phyloP scores from a whole-genome alignment of 768 basidiomycete species.

The Pisolithus sp. region DNA sequence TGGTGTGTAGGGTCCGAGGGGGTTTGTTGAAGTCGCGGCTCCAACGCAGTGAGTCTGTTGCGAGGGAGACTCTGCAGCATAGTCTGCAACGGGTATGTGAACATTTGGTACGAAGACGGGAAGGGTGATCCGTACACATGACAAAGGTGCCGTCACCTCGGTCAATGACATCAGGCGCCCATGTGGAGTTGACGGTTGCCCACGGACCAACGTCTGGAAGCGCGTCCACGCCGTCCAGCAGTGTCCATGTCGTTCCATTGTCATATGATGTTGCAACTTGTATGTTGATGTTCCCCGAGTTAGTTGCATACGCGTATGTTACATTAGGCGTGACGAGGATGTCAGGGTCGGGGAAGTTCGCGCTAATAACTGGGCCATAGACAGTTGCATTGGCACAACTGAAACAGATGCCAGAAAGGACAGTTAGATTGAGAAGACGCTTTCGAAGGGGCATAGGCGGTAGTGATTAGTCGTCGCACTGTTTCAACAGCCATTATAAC shows the following conservation, averaged over 20 bases:
- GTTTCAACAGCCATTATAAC: background rate
- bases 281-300: slow-evolving; percentile 14
- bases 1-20: slow-evolving; percentile 23
- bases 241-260: slow-evolving; percentile 13
- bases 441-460: background rate
- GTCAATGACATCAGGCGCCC: slow-evolving; percentile 20
- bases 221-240: slow-evolving; percentile 11
- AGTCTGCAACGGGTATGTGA: slow-evolving; percentile 3
- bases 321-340: slow-evolving; percentile 7
- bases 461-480: background rate
- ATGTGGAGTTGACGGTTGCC: slow-evolving; percentile 11
- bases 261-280: slow-evolving; percentile 19
- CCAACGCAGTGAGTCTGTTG: slow-evolving; percentile 20
- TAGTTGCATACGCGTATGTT: slow-evolving; percentile 20
- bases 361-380: slow-evolving; percentile 13
- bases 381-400: slow-evolving; percentile 1
- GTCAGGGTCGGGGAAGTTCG: slow-evolving; percentile 19
- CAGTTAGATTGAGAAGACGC: background rate
- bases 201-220: slow-evolving; percentile 19
- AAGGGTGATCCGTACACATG: slow-evolving; percentile 12
- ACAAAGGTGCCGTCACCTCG: slow-evolving; percentile 10
- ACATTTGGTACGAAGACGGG: background rate
- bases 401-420: background rate
- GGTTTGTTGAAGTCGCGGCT: slow-evolving; percentile 20
- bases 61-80: slow-evolving; percentile 8